A percentile compares a stretch with the other conserved stretches of the same genome.
These are phyloP conservation scores for Aureobasidium vineae DNA, from an alignment of 2,329 filamentous ascomycete genomes.

Conservation along the genomic window DNA sequence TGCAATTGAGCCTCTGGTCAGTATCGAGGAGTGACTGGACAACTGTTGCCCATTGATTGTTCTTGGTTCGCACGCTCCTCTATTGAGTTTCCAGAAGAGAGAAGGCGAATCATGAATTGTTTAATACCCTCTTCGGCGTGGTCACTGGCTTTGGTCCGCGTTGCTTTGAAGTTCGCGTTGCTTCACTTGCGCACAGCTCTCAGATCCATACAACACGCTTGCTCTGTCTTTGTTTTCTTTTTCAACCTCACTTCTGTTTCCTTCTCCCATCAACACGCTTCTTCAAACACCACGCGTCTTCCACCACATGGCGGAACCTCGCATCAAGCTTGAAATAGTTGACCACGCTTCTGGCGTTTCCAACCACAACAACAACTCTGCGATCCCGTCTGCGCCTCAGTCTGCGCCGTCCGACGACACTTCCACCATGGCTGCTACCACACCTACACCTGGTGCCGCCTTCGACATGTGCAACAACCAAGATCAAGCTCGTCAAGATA, in stretches of 20 bases:
- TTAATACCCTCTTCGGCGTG: neutral
- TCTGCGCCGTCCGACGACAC: slow-evolving; percentile 2
- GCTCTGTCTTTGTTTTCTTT: neutral
- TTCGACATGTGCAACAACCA: neutral
- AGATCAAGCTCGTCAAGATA: neutral
- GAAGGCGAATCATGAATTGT: neutral
- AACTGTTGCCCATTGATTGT: neutral
- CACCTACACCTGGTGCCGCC: neutral
- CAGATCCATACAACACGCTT: too few species aligned
- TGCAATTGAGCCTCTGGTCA: neutral
- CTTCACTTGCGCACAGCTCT: neutral
- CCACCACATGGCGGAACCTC: neutral
- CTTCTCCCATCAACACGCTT: neutral
- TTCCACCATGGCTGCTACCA: neutral
- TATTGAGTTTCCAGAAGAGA: neutral
- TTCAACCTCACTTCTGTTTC: neutral
- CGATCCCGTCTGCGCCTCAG: neutral
- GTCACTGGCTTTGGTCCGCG: neutral
- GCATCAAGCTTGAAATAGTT: neutral
- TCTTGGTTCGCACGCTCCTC: neutral
- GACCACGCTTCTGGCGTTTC: neutral
- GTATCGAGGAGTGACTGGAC: neutral
- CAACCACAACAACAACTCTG: neutral
- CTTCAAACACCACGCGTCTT: neutral
- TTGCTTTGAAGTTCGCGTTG: neutral